Evolutionary conservation across 805 yeast genomes (phyloP), one percentile per base, ranked within the genome.

Genomic region (Metschnikowia drakensbergensis): DNA sequence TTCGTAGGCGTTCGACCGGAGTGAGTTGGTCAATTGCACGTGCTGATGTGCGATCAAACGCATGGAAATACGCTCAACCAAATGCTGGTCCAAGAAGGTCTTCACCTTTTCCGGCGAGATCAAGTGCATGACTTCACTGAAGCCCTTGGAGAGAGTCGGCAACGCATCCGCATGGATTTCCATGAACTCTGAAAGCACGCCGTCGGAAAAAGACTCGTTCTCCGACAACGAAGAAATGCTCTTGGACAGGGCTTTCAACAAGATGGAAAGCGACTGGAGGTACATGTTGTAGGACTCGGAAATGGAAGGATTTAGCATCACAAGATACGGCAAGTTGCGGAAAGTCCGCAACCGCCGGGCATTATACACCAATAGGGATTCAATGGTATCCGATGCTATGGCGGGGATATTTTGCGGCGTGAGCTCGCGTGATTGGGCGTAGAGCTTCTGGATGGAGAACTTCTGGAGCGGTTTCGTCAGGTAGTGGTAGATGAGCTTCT

Each of bases 31-130:
- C 32, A 89, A 67, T 46, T 79, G 78, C 23, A 88, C 76, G 66
- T 87, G 96, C 64, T 94, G 97, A 53, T 87, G 91, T 0, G 95
- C 90, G 46, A 90, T 73, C 43, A 91, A 71, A 49, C 96, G 81
- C 83, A 94, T 88, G 54, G 91, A 78, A 37, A 92, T 91, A 52
- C 97, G 76, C 55, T 91, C 96, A 47, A 79, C 74, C 57, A 92
- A 73, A 68, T 92, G 97, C 8, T 74, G 68, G 60, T 88, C 88
- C 54, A 92, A 70, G 55, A 91, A 87, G 3, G 63, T 59, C 46
- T 84, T 80, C 37, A 86, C 79, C 27, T 78, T 71, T 6, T 71
- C 73, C 29, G 72, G 65, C 2, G 79, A 54, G 64, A 81, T 45
- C 35, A 77, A 66, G 30, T 69, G 68, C 48, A 72, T 63, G 3